phyloP scores from a whole-genome alignment of 23 red algal genomes.

The Gracilaria gracilis region DNA sequence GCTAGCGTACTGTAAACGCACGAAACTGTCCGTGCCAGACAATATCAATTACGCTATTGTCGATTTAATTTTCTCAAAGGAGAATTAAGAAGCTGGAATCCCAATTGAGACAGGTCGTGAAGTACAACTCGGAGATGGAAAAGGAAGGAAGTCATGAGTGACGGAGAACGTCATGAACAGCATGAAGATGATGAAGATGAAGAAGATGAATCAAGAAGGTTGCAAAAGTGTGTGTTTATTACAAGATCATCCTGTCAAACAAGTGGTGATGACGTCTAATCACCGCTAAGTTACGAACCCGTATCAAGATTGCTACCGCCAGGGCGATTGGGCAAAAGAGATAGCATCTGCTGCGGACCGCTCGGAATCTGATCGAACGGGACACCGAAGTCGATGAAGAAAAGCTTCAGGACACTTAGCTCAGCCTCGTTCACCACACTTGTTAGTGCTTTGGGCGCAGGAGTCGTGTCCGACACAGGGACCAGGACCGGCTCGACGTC shows the following conservation, averaged over 20 bases:
- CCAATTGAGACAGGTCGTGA: too few species aligned
- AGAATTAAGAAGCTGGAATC: too few species aligned
- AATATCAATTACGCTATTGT: background rate
- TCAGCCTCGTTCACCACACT: background rate
- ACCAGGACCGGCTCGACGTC: background rate
- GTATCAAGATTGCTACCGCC: too few species aligned
- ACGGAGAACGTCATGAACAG: too few species aligned
- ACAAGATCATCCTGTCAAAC: too few species aligned
- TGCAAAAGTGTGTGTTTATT: too few species aligned
- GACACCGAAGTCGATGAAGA: background rate
- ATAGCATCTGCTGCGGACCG: background rate
- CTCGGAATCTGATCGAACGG: background rate
- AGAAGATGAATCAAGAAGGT: too few species aligned
- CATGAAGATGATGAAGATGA: too few species aligned
- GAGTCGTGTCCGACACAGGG: background rate
- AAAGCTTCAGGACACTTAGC: background rate
- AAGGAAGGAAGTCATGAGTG: too few species aligned
- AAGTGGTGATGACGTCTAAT: too few species aligned
- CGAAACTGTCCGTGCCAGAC: background rate
- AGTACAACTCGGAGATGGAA: too few species aligned
- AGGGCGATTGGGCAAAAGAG: background rate
- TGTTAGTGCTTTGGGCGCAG: background rate
- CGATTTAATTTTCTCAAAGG: background rate
- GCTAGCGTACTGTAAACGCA: background rate
- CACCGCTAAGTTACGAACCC: too few species aligned